Evolutionary conservation across 768 basidiomycete species (phyloP).

Genomic region (Phaeotremella fagi): DNA sequence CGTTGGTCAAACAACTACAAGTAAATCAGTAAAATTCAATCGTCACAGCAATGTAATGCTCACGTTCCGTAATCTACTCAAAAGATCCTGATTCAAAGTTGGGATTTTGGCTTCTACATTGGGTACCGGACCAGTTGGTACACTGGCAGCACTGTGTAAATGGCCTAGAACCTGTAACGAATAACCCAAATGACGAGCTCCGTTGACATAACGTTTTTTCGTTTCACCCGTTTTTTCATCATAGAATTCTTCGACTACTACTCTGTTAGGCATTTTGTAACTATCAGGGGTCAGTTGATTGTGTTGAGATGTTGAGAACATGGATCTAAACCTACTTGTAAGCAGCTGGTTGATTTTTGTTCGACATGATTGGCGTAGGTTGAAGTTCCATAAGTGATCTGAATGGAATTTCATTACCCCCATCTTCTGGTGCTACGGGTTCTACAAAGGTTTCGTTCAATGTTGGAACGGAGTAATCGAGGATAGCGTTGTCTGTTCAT

Average conservation of each 20-base stretch:
- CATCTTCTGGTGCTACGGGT: slow-evolving; percentile 52
- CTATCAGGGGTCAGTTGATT: slow-evolving; percentile 3
- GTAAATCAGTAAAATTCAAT: background rate
- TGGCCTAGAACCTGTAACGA: slow-evolving; percentile 18
- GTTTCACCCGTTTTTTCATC: slow-evolving; percentile 18
- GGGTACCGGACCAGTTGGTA: slow-evolving; percentile 48
- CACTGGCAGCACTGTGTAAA: slow-evolving; percentile 11
- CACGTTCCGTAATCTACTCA: slow-evolving; percentile 33
- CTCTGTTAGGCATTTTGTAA: slow-evolving; percentile 20
- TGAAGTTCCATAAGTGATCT: slow-evolving; percentile 59
- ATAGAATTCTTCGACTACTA: slow-evolving; percentile 14
- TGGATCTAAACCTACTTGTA: slow-evolving; percentile 14
- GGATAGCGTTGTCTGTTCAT: slow-evolving; percentile 64
- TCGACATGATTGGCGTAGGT: slow-evolving; percentile 83
- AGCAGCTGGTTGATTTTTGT: slow-evolving; percentile 56
- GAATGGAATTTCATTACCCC: slow-evolving; percentile 49
- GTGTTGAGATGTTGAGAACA: too few species aligned
- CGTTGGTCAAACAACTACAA: slow-evolving; percentile 64
- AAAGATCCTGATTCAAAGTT: slow-evolving; percentile 56
- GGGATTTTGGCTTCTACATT: slow-evolving; percentile 63
- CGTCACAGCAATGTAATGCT: background rate
- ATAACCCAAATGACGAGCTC: slow-evolving; percentile 10
- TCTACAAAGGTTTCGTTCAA: slow-evolving; percentile 66
- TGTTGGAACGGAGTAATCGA: slow-evolving; percentile 63
- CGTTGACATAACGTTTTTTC: slow-evolving; percentile 26